Evolutionary conservation across 192 early-diverging fungal species (phyloP), one percentile per base, ranked within the genome.

Genomic region (Spizellomyces punctatus): DNA sequence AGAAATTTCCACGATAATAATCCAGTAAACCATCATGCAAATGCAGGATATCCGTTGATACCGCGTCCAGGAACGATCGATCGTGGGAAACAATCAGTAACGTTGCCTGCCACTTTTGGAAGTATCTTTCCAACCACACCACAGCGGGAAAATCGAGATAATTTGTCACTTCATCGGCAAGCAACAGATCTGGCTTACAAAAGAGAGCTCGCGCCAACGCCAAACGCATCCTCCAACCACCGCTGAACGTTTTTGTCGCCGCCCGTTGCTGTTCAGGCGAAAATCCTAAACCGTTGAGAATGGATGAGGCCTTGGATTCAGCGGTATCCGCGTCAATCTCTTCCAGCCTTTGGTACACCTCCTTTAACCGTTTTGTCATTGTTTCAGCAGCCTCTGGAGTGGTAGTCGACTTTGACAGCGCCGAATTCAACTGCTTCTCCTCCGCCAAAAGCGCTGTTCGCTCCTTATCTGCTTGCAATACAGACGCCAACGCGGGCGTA

Each of bases 271-370:
- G 86, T 50, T 83, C 78, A 17, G 87, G 86, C 47, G 79, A 69
- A 84, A 94, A 94, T 50, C 91, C 91, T 55, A 91, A 84, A 58
- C 88, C 88, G 57, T 83, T 80, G 48, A 94, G 81, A 74, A 86
- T 86, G 41, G 79, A 56, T 7, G 81, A 78, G 4, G 85, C 85
- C 57, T 86, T 86, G 41, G 95, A 82, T 76, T 98, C 98, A 6
- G 98, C 98, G 81, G 94, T 96, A 78, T 98, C 93, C 36, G 95
- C 92, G 73, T 98, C 98, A 79, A 99, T 97, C 17, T 96, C 95
- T 70, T 92, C 88, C 63, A 99, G 80, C 76, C 92, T 93, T 59
- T 78, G 60, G 82, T 96, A 95, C 22, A 94, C 83, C 47, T 91
- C 85, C 81, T 95, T 94, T 41, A 99, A 79, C 52, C 86, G 79